phyloP scores from a whole-genome alignment of 768 basidiomycete species.

The Royoungia palumana region DNA sequence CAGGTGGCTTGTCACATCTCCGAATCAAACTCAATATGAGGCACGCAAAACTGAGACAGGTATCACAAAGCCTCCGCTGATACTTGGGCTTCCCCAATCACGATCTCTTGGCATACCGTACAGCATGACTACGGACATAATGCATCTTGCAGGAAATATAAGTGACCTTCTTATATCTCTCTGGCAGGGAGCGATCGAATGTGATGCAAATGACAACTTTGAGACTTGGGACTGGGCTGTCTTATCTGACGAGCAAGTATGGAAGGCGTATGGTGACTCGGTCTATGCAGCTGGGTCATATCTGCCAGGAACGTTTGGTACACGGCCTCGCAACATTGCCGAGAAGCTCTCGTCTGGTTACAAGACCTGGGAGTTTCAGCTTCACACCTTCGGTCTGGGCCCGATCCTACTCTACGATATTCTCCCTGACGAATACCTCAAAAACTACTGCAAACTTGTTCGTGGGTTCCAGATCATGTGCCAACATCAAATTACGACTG shows the following conservation, averaged over 20 bases:
- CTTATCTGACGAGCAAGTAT: background rate
- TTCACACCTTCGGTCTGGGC: conserved; percentile 18
- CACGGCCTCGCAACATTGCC: no score
- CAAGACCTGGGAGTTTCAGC: conserved; percentile 27
- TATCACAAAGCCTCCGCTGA: background rate
- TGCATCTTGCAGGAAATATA: background rate
- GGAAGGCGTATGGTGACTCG: background rate
- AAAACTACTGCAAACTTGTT: conserved; percentile 21
- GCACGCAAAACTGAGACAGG: background rate
- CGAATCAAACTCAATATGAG: background rate
- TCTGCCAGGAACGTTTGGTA: background rate
- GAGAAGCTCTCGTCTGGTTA: conserved; percentile 1
- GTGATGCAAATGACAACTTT: background rate
- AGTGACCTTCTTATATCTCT: background rate
- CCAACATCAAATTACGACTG: conserved; percentile 13
- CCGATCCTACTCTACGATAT: conserved; percentile 15
- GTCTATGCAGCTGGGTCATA: background rate
- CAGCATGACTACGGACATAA: conserved; percentile 2
- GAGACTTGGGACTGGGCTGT: conserved; percentile 1
- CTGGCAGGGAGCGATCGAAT: background rate
- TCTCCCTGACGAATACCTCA: conserved; percentile 17
- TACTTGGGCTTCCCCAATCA: background rate
- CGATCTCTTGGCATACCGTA: background rate
- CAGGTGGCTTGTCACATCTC: background rate
- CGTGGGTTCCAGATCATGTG: conserved; percentile 21